Evolutionary conservation across 352 stramenopile species (phyloP).

Genomic region (Globisporangium sylvaticum): DNA sequence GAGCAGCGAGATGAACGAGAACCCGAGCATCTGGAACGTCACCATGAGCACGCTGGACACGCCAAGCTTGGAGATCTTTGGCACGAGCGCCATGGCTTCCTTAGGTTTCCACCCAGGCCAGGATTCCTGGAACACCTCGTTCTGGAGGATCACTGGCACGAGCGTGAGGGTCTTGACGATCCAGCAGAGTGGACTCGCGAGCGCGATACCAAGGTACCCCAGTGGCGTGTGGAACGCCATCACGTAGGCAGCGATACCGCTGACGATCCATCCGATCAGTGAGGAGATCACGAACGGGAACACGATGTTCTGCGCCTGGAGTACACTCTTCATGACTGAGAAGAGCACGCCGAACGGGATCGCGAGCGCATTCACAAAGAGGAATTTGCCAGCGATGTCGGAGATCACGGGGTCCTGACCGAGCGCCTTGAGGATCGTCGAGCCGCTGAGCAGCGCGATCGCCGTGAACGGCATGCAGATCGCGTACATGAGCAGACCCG

Average conservation of each 20-base stretch:
- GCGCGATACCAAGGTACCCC: neutral
- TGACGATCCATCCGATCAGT: neutral
- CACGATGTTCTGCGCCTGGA: neutral
- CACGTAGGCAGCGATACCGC: neutral
- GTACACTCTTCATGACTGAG: neutral
- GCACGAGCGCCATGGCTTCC: conserved; percentile 9
- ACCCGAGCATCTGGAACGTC: neutral
- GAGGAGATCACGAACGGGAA: neutral
- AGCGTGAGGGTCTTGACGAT: neutral
- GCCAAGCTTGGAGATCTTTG: neutral
- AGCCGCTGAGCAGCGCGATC: neutral
- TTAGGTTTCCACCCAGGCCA: conserved; percentile 18
- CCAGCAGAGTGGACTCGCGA: neutral
- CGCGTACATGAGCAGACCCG: neutral
- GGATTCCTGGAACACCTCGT: neutral
- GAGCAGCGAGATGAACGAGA: neutral
- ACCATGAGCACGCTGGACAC: neutral
- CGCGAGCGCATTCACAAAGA: neutral
- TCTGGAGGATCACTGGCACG: neutral
- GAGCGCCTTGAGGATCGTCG: neutral
- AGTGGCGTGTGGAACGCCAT: neutral
- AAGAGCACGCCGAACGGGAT: neutral
- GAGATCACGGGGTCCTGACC: neutral
- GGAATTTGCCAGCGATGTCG: neutral
- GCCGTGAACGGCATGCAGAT: neutral